Percentiles rank a stretch among this genome's conserved stretches.
Evolutionary conservation across 164 flowering plant genomes (phyloP).

Genomic region (Liriodendron chinense): DNA sequence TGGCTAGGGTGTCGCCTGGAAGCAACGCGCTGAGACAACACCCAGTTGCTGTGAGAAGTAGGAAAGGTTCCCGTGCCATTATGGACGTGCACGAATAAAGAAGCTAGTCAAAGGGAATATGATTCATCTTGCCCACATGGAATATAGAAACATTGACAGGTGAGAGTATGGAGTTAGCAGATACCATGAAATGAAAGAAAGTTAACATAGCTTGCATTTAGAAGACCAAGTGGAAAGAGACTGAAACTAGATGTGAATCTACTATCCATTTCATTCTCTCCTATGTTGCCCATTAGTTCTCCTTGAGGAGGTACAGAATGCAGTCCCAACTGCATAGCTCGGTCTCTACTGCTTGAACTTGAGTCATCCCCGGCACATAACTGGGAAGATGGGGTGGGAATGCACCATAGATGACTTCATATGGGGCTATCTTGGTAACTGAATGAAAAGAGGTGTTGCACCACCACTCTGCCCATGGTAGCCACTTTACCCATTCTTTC

Average conservation of each 20-base stretch:
- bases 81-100: too few species aligned
- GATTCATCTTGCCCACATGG: too few species aligned
- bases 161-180: too few species aligned
- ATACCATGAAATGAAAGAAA: too few species aligned
- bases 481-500: background rate
- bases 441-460: background rate
- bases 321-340: background rate
- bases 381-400: background rate
- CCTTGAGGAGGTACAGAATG: background rate
- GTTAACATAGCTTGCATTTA: too few species aligned
- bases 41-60: too few species aligned
- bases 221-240: too few species aligned
- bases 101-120: too few species aligned
- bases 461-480: conserved; percentile 1
- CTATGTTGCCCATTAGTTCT: background rate
- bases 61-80: too few species aligned
- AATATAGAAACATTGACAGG: too few species aligned
- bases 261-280: background rate
- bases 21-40: too few species aligned
- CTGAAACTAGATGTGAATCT: background rate
- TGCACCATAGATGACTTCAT: background rate
- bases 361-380: background rate
- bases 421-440: background rate
- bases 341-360: background rate
- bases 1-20: too few species aligned